Evolutionary conservation across 2,329 filamentous ascomycete genomes (phyloP).

Genomic region (Phoma sp.): DNA sequence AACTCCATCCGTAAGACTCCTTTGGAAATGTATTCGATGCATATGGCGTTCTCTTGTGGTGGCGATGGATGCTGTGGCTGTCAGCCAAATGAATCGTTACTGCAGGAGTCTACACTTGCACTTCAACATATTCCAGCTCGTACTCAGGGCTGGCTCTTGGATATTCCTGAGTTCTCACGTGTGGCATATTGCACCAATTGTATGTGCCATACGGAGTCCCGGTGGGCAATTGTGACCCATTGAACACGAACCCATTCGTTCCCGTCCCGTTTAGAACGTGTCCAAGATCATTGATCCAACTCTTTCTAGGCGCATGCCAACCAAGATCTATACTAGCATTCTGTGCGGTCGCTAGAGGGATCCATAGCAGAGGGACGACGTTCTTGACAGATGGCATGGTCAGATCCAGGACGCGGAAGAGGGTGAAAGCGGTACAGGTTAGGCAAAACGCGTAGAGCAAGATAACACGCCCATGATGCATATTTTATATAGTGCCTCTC

Average conservation of each 20-base stretch:
- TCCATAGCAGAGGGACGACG: constrained; percentile 27
- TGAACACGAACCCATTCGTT: constrained; percentile 77
- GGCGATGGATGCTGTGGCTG: constrained; percentile 68
- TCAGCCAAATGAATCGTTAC: background rate
- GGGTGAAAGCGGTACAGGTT: constrained; percentile 24
- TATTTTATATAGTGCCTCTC: constrained; percentile 25
- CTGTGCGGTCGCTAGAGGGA: constrained; percentile 21
- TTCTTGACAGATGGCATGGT: constrained; percentile 28
- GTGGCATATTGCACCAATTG: constrained; percentile 90
- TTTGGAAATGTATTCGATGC: constrained; percentile 77
- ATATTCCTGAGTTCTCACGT: constrained; percentile 75
- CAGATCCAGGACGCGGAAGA: constrained; percentile 26
- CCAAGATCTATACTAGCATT: constrained; percentile 33
- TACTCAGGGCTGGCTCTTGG: constrained; percentile 62
- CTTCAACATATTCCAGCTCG: constrained; percentile 76
- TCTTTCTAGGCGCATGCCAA: constrained; percentile 48
- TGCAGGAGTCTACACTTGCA: constrained; percentile 57
- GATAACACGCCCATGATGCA: constrained; percentile 30
- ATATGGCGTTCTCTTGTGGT: constrained; percentile 86
- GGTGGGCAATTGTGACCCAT: constrained; percentile 67
- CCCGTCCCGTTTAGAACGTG: constrained; percentile 66
- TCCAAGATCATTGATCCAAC: constrained; percentile 67
- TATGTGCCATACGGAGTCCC: constrained; percentile 67
- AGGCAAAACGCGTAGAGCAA: constrained; percentile 25
- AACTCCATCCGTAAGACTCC: constrained; percentile 77